Evolutionary conservation across 495 filamentous ascomycete genomes (phyloP).

Genomic region (Melanomma pulvis-pyrius): DNA sequence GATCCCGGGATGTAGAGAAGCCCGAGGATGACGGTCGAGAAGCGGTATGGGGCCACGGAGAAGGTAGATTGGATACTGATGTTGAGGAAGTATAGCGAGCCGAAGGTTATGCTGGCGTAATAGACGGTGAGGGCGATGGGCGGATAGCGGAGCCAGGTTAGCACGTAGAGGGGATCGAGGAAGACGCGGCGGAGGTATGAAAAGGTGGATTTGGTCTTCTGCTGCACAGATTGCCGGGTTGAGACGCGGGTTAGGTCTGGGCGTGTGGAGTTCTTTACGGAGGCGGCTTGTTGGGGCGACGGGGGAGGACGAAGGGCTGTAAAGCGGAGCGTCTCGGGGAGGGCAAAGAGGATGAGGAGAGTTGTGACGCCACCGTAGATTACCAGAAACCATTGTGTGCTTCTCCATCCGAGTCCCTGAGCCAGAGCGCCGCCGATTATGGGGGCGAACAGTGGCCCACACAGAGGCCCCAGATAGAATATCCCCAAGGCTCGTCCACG

Average conservation of each 20-base stretch:
- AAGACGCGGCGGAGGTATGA: conserved; percentile 65
- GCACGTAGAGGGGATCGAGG: conserved; percentile 77
- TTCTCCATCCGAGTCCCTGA: conserved; percentile 75
- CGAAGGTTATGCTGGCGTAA: conserved; percentile 81
- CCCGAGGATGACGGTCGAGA: conserved; percentile 71
- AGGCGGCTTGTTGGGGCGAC: not conserved
- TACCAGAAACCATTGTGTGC: conserved; percentile 84
- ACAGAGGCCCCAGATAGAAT: conserved; percentile 90
- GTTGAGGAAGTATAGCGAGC: conserved; percentile 82
- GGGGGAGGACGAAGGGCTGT: not conserved
- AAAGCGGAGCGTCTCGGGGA: conserved; percentile 46
- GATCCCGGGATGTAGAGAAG: conserved; percentile 81
- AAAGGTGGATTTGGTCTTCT: conserved; percentile 57
- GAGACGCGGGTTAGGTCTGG: conserved; percentile 59
- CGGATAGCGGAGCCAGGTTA: conserved; percentile 78
- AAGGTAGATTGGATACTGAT: conserved; percentile 81
- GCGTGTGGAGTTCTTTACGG: conserved; percentile 12
- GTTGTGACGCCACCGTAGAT: conserved; percentile 64
- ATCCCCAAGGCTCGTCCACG: conserved; percentile 87
- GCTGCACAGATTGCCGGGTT: conserved; percentile 63
- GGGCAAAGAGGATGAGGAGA: conserved; percentile 53
- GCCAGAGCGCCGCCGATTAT: conserved; percentile 83
- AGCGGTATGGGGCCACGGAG: conserved; percentile 72
- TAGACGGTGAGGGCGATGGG: conserved; percentile 80
- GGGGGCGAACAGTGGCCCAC: conserved; percentile 80